phyloP scores from a whole-genome alignment of 2,329 filamentous ascomycete species.

The Coniochaeta sp. region DNA sequence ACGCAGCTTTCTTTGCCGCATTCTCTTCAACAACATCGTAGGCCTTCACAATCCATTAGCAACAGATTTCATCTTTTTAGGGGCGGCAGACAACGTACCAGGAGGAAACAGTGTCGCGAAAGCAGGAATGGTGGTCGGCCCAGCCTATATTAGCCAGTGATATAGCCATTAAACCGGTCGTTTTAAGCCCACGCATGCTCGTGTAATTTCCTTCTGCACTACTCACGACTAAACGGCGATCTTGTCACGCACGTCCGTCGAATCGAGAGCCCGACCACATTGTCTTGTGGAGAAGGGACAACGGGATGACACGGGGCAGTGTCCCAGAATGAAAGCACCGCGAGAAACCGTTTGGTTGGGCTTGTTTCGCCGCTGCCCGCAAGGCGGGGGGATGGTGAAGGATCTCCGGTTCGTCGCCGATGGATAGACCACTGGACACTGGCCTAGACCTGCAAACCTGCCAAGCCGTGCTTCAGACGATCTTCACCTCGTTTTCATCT shows the following conservation, averaged over 20 bases:
- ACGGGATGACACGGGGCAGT: not conserved
- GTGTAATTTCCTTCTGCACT: slow-evolving; percentile 28
- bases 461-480: not conserved
- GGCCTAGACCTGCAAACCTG: not conserved
- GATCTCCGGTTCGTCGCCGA: not conserved
- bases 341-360: not conserved
- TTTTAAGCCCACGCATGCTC: slow-evolving; percentile 21
- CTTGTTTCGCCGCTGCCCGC: not conserved
- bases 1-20: no score
- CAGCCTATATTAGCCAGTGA: slow-evolving; percentile 27
- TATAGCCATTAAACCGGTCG: slow-evolving; percentile 27
- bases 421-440: not conserved
- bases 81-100: not conserved
- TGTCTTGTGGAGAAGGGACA: not conserved
- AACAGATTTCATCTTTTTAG: no score
- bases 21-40: no score
- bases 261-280: not conserved
- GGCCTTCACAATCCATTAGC: no score
- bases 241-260: slow-evolving; percentile 13
- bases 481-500: not conserved
- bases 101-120: slow-evolving; percentile 9
- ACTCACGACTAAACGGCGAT: slow-evolving; percentile 14
- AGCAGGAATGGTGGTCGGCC: slow-evolving; percentile 16
- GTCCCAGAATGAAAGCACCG: not conserved
- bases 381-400: not conserved